A percentile compares a stretch with the other conserved stretches of the same genome.
phyloP scores from a whole-genome alignment of 2,329 filamentous ascomycete genomes.

The Aspergillus sclerotialis region DNA sequence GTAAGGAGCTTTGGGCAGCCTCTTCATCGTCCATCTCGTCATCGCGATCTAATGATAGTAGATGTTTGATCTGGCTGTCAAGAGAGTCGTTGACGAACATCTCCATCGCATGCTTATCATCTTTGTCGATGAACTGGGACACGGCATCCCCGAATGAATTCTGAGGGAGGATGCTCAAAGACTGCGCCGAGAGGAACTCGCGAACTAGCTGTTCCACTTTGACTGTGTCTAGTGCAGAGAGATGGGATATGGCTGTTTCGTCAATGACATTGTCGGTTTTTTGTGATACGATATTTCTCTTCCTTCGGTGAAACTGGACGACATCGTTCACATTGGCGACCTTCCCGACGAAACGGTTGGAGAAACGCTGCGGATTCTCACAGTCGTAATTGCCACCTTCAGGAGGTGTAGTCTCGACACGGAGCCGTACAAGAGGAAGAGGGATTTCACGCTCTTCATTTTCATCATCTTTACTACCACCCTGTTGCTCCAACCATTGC shows the following conservation, averaged over 20 bases:
- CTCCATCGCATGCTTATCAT: slow-evolving; percentile 89
- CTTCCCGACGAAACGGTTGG: slow-evolving; percentile 79
- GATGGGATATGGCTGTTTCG: slow-evolving; percentile 52
- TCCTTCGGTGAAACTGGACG: slow-evolving; percentile 86
- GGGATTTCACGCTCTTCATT: slow-evolving; percentile 58
- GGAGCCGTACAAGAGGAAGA: slow-evolving; percentile 76
- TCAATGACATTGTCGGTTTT: slow-evolving; percentile 55
- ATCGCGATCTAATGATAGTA: slow-evolving; percentile 59
- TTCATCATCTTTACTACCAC: slow-evolving; percentile 50
- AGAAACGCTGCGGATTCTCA: slow-evolving; percentile 94
- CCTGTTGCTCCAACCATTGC: slow-evolving; percentile 75
- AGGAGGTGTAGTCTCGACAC: slow-evolving; percentile 81
- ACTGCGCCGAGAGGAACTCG: slow-evolving; percentile 80
- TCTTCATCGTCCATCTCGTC: slow-evolving; percentile 64
- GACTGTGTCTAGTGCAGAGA: slow-evolving; percentile 63
- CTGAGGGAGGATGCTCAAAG: slow-evolving; percentile 85
- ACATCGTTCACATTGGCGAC: slow-evolving; percentile 95
- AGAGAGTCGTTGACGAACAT: slow-evolving; percentile 68
- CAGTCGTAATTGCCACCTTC: slow-evolving; percentile 81
- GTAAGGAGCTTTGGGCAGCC: slow-evolving; percentile 62
- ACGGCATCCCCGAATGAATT: slow-evolving; percentile 91
- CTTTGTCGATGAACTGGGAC: slow-evolving; percentile 85
- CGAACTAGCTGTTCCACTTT: slow-evolving; percentile 84
- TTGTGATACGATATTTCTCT: slow-evolving; percentile 48
- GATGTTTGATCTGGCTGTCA: slow-evolving; percentile 61